These are phyloP conservation scores for Chrysanthemum lavandulifolium DNA, from an alignment of 129 eudicot species.

Conservation along the genomic window DNA sequence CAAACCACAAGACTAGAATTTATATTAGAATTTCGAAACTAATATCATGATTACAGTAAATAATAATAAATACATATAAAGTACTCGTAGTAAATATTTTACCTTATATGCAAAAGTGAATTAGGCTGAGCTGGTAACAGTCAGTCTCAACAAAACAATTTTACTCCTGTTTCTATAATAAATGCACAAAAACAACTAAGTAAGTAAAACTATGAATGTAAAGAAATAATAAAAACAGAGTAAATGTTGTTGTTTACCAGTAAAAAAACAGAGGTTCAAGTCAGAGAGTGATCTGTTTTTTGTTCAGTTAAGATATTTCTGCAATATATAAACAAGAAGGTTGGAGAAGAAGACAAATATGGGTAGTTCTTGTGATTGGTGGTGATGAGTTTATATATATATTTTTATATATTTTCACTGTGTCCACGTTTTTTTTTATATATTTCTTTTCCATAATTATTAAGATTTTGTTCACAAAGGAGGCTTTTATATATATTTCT, in stretches of 20 bases:
- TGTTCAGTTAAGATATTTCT: not conserved
- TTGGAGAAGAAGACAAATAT: constrained; percentile 30
- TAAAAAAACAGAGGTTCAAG: constrained; percentile 23
- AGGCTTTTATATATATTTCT: not conserved
- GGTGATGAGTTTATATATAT: constrained; percentile 3
- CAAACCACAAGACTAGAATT: not conserved
- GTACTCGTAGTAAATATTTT: not conserved
- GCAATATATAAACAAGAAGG: not conserved
- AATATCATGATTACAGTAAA: not conserved
- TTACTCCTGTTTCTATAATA: not conserved
- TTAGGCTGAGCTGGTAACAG: constrained; percentile 17
- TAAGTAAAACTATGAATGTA: not conserved
- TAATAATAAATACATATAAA: too few species aligned
- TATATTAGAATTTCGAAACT: not conserved
- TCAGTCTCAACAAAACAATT: not conserved
- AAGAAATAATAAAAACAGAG: not conserved
- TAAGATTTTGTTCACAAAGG: not conserved
- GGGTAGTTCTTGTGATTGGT: constrained; percentile 28
- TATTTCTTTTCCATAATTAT: not conserved
- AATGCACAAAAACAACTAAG: not conserved
- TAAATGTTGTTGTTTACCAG: constrained; percentile 16
- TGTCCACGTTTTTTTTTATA: constrained; percentile 17
- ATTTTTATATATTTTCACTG: not conserved
- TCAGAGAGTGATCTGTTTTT: not conserved
- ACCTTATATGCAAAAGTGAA: not conserved